phyloP scores from a whole-genome alignment of 129 eudicot genomes.

The Mikania micrantha region DNA sequence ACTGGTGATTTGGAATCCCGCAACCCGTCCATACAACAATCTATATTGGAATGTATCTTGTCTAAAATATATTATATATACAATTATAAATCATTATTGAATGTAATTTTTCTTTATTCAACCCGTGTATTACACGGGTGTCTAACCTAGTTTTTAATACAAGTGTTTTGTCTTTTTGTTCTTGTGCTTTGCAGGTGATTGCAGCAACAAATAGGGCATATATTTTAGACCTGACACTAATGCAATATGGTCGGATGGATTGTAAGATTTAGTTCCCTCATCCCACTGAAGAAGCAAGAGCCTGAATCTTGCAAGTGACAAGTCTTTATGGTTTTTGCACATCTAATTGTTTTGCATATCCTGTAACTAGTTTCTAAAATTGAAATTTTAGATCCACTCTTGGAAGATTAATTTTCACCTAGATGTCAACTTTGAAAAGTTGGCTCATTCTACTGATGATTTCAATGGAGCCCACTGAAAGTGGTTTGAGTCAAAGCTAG shows the following conservation, averaged over 20 bases:
- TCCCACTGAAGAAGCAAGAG: conserved; percentile 92
- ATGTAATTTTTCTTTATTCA: no score
- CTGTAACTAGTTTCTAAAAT: background rate
- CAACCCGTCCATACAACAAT: no score
- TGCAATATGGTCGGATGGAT: conserved; percentile 91
- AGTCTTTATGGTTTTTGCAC: background rate
- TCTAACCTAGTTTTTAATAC: no score
- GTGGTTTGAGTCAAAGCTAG: conserved; percentile 96
- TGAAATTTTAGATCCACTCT: conserved; percentile 49
- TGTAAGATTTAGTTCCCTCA: conserved; percentile 93
- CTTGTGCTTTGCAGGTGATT: conserved; percentile 44
- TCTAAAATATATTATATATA: no score
- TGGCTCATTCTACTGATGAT: conserved; percentile 82
- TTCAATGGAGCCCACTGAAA: conserved; percentile 90
- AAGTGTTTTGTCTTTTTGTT: no score
- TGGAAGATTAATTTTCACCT: conserved; percentile 86
- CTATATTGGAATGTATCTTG: no score
- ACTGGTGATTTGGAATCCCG: no score
- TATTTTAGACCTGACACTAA: conserved; percentile 78
- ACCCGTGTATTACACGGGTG: no score
- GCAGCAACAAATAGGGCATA: conserved; percentile 96
- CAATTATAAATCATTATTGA: no score
- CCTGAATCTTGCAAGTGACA: conserved; percentile 68
- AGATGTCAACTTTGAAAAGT: conserved; percentile 89
- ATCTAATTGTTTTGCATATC: background rate